phyloP scores from a whole-genome alignment of 495 filamentous ascomycete species.

The Alectoria sarmentosa region DNA sequence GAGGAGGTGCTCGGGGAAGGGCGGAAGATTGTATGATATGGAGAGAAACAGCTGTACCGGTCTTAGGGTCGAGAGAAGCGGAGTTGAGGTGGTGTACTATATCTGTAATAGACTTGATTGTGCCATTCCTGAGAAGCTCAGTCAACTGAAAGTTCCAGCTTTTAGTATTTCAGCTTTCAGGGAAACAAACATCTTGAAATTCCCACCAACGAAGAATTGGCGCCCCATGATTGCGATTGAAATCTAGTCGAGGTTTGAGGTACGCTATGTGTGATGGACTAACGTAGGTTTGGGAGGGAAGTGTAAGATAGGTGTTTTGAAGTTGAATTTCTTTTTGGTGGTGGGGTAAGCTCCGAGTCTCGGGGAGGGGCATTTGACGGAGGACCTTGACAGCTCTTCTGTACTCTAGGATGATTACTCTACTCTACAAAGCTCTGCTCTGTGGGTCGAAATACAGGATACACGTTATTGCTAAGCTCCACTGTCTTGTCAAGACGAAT shows the following conservation, averaged over 20 bases:
- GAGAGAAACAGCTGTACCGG: too few species aligned
- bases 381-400: not conserved
- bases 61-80: too few species aligned
- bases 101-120: slow-evolving; percentile 70
- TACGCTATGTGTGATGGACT: not conserved
- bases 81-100: slow-evolving; percentile 85
- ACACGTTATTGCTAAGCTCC: not conserved
- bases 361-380: not conserved
- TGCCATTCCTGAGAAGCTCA: slow-evolving; percentile 74
- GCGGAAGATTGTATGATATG: too few species aligned
- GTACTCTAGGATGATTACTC: not conserved
- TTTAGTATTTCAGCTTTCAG: slow-evolving; percentile 7
- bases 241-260: not conserved
- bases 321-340: not conserved
- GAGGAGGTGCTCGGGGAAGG: too few species aligned
- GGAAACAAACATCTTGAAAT: slow-evolving; percentile 88
- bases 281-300: not conserved
- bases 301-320: not conserved
- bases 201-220: slow-evolving; percentile 98
- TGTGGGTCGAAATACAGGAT: not conserved
- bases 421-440: not conserved
- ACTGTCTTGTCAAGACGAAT: not conserved
- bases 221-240: slow-evolving; percentile 60
- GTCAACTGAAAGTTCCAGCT: not conserved
- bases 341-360: slow-evolving; percentile 8